Conservation (phyloP, 345 rosid species). For the Cardamine occulta region DNA sequence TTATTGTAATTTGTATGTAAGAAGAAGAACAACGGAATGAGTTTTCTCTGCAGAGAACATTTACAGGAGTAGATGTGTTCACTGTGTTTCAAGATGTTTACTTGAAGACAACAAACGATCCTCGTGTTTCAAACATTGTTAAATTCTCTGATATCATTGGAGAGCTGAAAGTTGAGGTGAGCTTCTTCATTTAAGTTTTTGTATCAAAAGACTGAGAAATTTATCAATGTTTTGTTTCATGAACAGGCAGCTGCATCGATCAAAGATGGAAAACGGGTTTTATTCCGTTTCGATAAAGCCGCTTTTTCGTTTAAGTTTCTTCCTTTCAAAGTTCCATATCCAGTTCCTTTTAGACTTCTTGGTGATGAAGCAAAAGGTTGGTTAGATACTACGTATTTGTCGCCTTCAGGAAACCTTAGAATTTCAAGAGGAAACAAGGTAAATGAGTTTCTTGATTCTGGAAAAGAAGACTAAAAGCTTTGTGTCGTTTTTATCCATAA, state of each 20-base stretch:
- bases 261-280: conserved; percentile 65
- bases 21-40: conserved; percentile 12
- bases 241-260: conserved; percentile 81
- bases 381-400: conserved; percentile 84
- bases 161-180: conserved; percentile 93
- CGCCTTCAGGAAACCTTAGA: conserved; percentile 84
- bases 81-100: conserved; percentile 88
- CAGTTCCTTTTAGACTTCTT: conserved; percentile 91
- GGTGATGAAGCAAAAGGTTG: conserved; percentile 99
- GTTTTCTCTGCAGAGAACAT: conserved; percentile 70
- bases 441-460: conserved; percentile 31
- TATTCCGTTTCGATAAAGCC: conserved; percentile 77
- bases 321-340: conserved; percentile 94
- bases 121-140: conserved; percentile 88
- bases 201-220: conserved; percentile 8
- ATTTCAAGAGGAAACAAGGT: conserved; percentile 98
- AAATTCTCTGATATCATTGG: conserved; percentile 81
- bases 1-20: not conserved
- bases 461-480: not conserved
- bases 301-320: conserved; percentile 80
- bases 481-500: not conserved
- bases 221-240: not conserved
- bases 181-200: not conserved
- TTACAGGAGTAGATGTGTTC: conserved; percentile 87
- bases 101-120: conserved; percentile 72